Conservation (phyloP, 805 yeast genomes). For the Teunomyces pallodes region DNA sequence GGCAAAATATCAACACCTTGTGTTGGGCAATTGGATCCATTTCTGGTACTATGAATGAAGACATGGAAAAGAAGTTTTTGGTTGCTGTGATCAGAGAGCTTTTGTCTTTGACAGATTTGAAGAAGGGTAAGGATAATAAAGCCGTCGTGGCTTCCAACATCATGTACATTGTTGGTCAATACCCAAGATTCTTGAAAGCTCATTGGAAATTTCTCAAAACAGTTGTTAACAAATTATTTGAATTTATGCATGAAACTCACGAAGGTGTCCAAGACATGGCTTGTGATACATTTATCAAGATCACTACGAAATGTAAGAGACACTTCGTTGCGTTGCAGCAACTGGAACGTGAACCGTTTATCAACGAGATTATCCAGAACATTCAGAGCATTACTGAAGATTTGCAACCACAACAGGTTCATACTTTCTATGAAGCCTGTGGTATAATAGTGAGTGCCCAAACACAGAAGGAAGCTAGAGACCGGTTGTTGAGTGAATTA, state of each 20-base stretch:
- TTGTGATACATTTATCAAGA: conserved; percentile 96
- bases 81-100: conserved; percentile 92
- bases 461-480: conserved; percentile 63
- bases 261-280: conserved; percentile 99
- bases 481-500: conserved; percentile 67
- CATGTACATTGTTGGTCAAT: conserved; percentile 99
- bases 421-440: conserved; percentile 96
- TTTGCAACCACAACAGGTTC: conserved; percentile 95
- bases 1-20: conserved; percentile 95
- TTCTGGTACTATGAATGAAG: conserved; percentile 98
- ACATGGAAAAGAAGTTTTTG: conserved; percentile 90
- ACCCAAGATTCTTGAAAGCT: conserved; percentile 94
- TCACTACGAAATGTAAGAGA: conserved; percentile 90
- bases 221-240: conserved; percentile 91
- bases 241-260: conserved; percentile 99
- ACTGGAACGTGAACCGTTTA: conserved; percentile 85
- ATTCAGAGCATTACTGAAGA: conserved; percentile 87
- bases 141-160: conserved; percentile 99
- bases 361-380: conserved; percentile 81
- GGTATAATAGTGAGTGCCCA: conserved; percentile 92
- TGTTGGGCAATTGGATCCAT: conserved; percentile 99
- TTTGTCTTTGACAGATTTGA: conserved; percentile 88
- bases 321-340: conserved; percentile 89
- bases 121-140: conserved; percentile 95
- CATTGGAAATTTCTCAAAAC: conserved; percentile 98